Base-by-base conservation (phyloP, 768 basidiomycete species). In the Mycena chlorophos region DNA sequence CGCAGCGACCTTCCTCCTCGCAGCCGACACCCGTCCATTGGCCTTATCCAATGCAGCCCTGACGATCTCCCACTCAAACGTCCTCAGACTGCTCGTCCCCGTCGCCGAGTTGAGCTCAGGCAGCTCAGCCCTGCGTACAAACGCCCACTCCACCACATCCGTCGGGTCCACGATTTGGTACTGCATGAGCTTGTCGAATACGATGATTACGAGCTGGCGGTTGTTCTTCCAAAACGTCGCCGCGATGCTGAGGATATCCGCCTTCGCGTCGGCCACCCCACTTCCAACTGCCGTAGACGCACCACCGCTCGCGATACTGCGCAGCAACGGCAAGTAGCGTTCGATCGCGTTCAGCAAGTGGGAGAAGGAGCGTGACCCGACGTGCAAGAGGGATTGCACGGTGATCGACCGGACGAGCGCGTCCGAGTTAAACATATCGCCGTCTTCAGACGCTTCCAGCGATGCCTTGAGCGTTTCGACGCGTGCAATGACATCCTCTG, bases 311-410 rank as follows among this genome's bases (percentile, higher is more conserved):
- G 88, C 78, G 38, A 91, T 75, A 34, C 76, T 78, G 17, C 88
- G 88, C 19, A 94, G 76, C 4, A 94, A 76, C 4, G 83, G 82
- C 1, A 95, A 83, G 66, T 95, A 98, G 17, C 97, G 88, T 68
- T 99, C 97, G 62, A 98, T 93, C 3, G 94, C 95, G 66, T 98
- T 98, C 62, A 98, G 84, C 63, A 98, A 87, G 71, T 99, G 97
- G 0, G 95, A 98, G 78, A 99, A 98, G 3, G 95, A 97, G 16
- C 97, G 87, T 2, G 91, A 86, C 49, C 97, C 97, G 56, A 98
- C 89, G 67, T 91, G 86, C 5, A 98, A 80, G 4, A 98, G 80
- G 13, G 91, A 92, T 63, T 98, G 94, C 45, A 92, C 78, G 17
- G 90, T 79, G 62, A 98, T 88, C 26, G 89, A 86, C 22, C 91